Percentiles rank a stretch among this genome's conserved stretches.
Conservation (phyloP, 768 basidiomycete genomes). For the Phlebiopsis flavidoalba region DNA sequence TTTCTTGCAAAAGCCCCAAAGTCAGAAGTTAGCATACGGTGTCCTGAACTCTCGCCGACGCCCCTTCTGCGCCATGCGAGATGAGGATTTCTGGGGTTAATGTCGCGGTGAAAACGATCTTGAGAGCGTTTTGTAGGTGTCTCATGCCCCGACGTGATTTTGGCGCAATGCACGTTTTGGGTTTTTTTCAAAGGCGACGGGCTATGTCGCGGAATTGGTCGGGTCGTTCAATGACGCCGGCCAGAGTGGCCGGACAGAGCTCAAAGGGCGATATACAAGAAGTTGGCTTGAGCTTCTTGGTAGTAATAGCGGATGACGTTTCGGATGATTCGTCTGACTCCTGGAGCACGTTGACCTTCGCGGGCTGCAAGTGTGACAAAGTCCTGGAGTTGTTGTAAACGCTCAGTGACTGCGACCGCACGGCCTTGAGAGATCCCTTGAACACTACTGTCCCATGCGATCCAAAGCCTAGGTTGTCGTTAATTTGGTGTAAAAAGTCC, state of each 20-base stretch:
- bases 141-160: constrained; percentile 81
- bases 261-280: constrained; percentile 98
- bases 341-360: constrained; percentile 90
- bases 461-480: constrained; percentile 63
- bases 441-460: constrained; percentile 97
- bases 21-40: constrained; percentile 92
- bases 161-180: constrained; percentile 85
- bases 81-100: constrained; percentile 98
- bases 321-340: constrained; percentile 97
- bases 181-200: constrained; percentile 69
- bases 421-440: constrained; percentile 93
- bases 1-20: constrained; percentile 96
- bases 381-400: constrained; percentile 87
- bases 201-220: constrained; percentile 76
- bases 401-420: constrained; percentile 96
- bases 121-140: constrained; percentile 89
- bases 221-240: constrained; percentile 80
- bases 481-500: background rate
- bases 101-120: constrained; percentile 97
- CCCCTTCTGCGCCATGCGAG: constrained; percentile 61
- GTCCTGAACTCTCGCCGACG: constrained; percentile 36
- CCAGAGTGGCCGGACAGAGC: constrained; percentile 85
- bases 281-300: constrained; percentile 89
- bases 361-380: constrained; percentile 92
- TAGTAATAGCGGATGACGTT: constrained; percentile 98